Evolutionary conservation across 2,329 filamentous ascomycete genomes (phyloP), one percentile per base, ranked within the genome.

Genomic region (Lachnellula subtilissima): DNA sequence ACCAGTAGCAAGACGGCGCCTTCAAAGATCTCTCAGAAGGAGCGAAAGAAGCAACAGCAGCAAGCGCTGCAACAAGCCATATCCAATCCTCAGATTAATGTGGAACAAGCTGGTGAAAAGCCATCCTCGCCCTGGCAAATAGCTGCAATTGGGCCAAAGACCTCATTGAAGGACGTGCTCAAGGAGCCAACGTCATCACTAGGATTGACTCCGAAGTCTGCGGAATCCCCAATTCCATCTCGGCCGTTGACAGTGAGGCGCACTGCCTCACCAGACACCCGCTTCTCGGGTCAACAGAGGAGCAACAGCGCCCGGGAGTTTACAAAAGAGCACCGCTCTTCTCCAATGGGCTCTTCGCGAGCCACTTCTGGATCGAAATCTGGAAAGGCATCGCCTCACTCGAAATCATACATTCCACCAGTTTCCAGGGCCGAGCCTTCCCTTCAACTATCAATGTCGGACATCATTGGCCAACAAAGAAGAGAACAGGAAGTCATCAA

Each of bases 381-480:
- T 59, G 39, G 57, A 43, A 75, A 76, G 0, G 65, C 84, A 8
- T 69, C 80, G 2, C 83, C 83, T 14, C 82, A 86, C 65, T 85
- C 83, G 3, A 85, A 79, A 64, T 83, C 75, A 35, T 87, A 80
- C 74, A 81, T 81, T 36, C 74, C 75, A 42, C 76, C 78, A 4
- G 76, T 82, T 15, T 78, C 80, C 19, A 85, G 84, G 53, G 75
- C 81, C 0, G 87, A 89, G 53, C 80, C 82, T 1, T 78, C 80
- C 2, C 72, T 87, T 3, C 87, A 89, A 3, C 75, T 91, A 12
- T 91, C 87, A 36, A 87, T 99, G 75, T 83, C 86, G 15, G 91
- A 96, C 63, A 99, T 99, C 55, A 87, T 97, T 14, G 85, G 86
- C 7, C 85, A 96, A 67, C 91, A 99, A 72, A 84, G 87, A 70